These are phyloP conservation scores for Tylopilus sp. DNA, from an alignment of 768 basidiomycete genomes.

Conservation along the genomic window DNA sequence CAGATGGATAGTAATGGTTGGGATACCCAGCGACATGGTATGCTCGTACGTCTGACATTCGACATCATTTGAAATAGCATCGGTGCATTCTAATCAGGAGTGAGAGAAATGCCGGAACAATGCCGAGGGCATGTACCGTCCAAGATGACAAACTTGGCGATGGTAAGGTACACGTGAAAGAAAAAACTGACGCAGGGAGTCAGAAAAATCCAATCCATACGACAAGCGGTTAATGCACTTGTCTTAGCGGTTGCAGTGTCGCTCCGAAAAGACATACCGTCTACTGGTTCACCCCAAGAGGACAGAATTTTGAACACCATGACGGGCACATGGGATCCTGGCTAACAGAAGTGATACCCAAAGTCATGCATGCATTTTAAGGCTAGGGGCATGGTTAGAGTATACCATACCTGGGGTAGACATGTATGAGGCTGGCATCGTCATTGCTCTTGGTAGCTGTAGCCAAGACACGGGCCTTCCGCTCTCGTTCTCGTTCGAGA, in stretches of 20 bases:
- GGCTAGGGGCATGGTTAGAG: neutral
- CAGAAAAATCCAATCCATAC: too few species aligned
- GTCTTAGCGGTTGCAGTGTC: conserved; percentile 44
- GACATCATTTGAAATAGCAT: too few species aligned
- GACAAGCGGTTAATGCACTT: too few species aligned
- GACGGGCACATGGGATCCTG: conserved; percentile 1
- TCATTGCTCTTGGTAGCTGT: neutral
- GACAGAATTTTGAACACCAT: conserved; percentile 39
- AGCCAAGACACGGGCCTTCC: conserved; percentile 18
- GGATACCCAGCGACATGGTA: too few species aligned
- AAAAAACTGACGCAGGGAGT: too few species aligned
- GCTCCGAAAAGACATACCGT: conserved; percentile 41
- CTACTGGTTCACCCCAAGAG: conserved; percentile 43
- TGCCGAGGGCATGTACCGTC: too few species aligned
- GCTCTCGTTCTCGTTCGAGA: conserved; percentile 30
- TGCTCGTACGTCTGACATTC: too few species aligned
- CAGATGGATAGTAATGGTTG: too few species aligned
- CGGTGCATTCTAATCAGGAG: too few species aligned
- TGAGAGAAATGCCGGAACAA: too few species aligned
- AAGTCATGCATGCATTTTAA: neutral
- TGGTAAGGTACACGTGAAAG: too few species aligned
- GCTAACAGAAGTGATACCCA: neutral
- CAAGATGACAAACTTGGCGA: too few species aligned
- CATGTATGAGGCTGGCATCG: neutral
- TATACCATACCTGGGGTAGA: neutral